Percentiles rank a stretch among this genome's conserved stretches.
Evolutionary conservation across 2,329 filamentous ascomycete genomes (phyloP).

Genomic region (Cyclaneusma minus): DNA sequence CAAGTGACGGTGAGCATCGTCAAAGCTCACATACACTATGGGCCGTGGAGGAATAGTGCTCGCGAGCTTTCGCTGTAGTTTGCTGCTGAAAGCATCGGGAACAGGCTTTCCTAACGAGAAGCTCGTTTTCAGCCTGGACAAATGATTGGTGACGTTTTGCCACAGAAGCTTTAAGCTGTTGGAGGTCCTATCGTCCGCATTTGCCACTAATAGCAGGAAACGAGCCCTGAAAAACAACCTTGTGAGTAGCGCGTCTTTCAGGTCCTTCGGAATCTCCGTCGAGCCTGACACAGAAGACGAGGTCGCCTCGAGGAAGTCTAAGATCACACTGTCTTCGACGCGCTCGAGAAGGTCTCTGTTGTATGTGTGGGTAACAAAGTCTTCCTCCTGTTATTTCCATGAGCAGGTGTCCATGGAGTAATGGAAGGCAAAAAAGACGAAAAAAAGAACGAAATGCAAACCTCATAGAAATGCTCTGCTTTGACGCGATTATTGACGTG

Average conservation of each 20-base stretch:
- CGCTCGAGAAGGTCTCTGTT: constrained; percentile 59
- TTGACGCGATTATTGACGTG: constrained; percentile 64
- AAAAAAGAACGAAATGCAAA: constrained; percentile 20
- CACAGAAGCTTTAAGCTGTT: constrained; percentile 24
- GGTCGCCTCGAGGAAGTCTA: constrained; percentile 19
- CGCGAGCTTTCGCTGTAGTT: constrained; percentile 79
- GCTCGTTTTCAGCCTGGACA: constrained; percentile 42
- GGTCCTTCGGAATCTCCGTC: constrained; percentile 17
- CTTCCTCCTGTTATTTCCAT: constrained; percentile 55
- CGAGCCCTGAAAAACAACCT: constrained; percentile 52
- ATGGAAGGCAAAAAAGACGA: neutral
- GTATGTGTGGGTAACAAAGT: constrained; percentile 88
- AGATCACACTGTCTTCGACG: constrained; percentile 30
- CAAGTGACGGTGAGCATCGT: constrained; percentile 56
- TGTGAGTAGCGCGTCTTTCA: constrained; percentile 38
- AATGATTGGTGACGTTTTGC: constrained; percentile 22
- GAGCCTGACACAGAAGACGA: constrained; percentile 9
- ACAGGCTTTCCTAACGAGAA: constrained; percentile 48
- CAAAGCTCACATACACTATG: constrained; percentile 62
- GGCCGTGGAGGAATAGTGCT: constrained; percentile 88
- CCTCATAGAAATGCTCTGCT: constrained; percentile 83
- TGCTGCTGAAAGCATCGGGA: constrained; percentile 71
- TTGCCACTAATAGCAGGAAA: constrained; percentile 38
- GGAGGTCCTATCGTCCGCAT: constrained; percentile 31
- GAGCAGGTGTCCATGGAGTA: constrained; percentile 2